Conservation (phyloP, 2,329 filamentous ascomycete species). For the Aspergillus candidus region DNA sequence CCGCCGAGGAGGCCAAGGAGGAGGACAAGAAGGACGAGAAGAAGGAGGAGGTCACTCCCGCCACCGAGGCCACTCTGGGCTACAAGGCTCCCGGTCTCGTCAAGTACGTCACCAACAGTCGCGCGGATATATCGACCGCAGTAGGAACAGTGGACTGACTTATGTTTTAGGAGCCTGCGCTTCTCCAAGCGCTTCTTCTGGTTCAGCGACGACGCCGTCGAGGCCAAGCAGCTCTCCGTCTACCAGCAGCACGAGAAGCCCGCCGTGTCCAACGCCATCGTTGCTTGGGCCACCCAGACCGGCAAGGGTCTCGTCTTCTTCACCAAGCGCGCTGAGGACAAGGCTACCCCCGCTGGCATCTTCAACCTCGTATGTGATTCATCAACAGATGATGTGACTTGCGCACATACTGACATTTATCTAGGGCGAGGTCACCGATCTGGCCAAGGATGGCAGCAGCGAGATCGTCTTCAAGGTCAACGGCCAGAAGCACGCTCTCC, state of each 20-base stretch:
- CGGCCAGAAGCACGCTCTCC: slow-evolving; percentile 90
- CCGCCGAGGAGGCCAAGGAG: slow-evolving; percentile 32
- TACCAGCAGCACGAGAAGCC: slow-evolving; percentile 90
- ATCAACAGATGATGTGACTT: not conserved
- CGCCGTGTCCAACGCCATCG: slow-evolving; percentile 67
- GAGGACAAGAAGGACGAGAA: slow-evolving; percentile 27
- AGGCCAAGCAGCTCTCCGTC: slow-evolving; percentile 64
- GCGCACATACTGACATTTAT: slow-evolving; percentile 27
- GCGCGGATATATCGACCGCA: not conserved
- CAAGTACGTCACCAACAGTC: slow-evolving; percentile 59
- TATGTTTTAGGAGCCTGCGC: slow-evolving; percentile 64
- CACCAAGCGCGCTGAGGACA: slow-evolving; percentile 76
- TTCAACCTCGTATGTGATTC: slow-evolving; percentile 68
- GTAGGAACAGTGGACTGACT: slow-evolving; percentile 4
- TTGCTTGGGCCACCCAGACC: slow-evolving; percentile 86
- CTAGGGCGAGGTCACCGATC: slow-evolving; percentile 62
- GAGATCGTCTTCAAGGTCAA: slow-evolving; percentile 83
- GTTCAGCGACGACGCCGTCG: slow-evolving; percentile 67
- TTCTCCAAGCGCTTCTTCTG: slow-evolving; percentile 93
- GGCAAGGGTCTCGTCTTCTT: slow-evolving; percentile 94
- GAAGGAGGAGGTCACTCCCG: slow-evolving; percentile 54
- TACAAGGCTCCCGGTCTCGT: slow-evolving; percentile 86
- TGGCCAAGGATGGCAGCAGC: slow-evolving; percentile 66
- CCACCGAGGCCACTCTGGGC: slow-evolving; percentile 77
- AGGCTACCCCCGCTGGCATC: slow-evolving; percentile 70